Base-by-base conservation (phyloP, 2,329 filamentous ascomycete species). In the Trichoderma harzianum region DNA sequence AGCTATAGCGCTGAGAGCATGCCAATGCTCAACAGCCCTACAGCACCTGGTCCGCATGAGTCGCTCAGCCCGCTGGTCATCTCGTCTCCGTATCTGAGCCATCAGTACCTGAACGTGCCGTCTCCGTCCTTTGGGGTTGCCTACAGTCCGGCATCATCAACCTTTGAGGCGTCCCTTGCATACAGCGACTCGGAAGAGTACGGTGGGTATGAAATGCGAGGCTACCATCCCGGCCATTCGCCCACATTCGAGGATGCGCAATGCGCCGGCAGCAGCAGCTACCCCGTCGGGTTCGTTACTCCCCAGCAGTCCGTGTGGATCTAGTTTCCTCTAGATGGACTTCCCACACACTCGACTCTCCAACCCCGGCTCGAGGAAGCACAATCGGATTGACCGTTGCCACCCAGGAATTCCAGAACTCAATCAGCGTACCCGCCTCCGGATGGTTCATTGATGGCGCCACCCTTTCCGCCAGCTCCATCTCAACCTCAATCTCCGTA, bases 1-100 rank as follows among this genome's bases (percentile, higher is more conserved):
- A 90, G 85, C 81, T 91, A 90, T 83, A 90, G 89, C 79, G 85
- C 87, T 68, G 89, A 91, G 78, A 87, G 89, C 74, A 82, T 91
- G 78, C 87, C 88, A 32, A 82, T 88, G 76, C 82, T 90, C 76
- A 84, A 85, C 73, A 82, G 84, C 10, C 83, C 87, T 71, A 79
- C 84, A 28, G 81, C 84, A 21, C 83, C 79, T 21, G 78, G 76
- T 55, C 76, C 84, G 14, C 80, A 80, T 58, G 84, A 82, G 58
- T 84, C 85, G 58, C 82, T 86, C 76, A 90, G 86, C 78, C 87
- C 88, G 18, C 78, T 89, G 77, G 83, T 85, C 75, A 81, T 90
- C 68, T 87, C 88, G 36, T 90, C 87, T 39, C 86, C 87, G 1
- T 89, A 85, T 73, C 79, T 82, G 65, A 82, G 82, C 74, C 85